phyloP scores from a whole-genome alignment of 768 basidiomycete species.

The Sporobolomyces phaffii region DNA sequence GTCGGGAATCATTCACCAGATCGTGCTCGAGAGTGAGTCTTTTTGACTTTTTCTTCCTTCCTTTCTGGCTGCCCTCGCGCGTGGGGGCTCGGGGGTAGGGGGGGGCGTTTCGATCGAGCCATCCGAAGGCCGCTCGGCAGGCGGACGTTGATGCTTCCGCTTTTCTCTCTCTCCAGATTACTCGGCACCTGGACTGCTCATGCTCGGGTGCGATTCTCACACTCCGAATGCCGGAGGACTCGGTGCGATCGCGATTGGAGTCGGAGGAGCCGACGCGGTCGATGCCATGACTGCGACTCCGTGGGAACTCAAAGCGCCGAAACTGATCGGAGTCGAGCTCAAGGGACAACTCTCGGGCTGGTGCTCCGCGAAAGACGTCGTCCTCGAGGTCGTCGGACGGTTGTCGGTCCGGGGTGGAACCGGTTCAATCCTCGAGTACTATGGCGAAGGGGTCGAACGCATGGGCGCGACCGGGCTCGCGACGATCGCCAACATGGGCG shows the following conservation, averaged over 20 bases:
- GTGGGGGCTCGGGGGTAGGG: no score
- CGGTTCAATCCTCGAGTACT: constrained; percentile 97
- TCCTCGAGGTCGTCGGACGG: constrained; percentile 97
- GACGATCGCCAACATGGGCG: constrained; percentile 99
- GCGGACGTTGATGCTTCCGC: background rate
- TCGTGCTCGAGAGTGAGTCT: constrained; percentile 76
- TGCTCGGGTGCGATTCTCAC: constrained; percentile 99
- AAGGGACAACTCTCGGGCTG: constrained; percentile 92
- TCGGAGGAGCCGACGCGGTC: constrained; percentile 97
- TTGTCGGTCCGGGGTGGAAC: constrained; percentile 99
- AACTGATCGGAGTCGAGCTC: constrained; percentile 95
- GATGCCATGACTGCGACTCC: constrained; percentile 97
- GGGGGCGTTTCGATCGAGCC: no score
- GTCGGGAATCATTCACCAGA: constrained; percentile 81
- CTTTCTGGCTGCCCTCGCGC: no score
- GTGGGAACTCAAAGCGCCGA: constrained; percentile 99
- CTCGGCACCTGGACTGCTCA: constrained; percentile 96
- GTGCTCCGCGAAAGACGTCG: constrained; percentile 98
- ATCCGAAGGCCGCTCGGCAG: no score
- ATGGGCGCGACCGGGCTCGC: constrained; percentile 99
- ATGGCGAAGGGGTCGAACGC: constrained; percentile 86
- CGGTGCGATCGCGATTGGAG: constrained; percentile 98
- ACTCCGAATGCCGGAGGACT: constrained; percentile 99
- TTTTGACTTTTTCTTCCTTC: constrained; percentile 27
- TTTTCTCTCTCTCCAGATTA: constrained; percentile 56